These are phyloP conservation scores for Leccinum ochraceum DNA, from an alignment of 768 basidiomycete species.

Conservation along the genomic window DNA sequence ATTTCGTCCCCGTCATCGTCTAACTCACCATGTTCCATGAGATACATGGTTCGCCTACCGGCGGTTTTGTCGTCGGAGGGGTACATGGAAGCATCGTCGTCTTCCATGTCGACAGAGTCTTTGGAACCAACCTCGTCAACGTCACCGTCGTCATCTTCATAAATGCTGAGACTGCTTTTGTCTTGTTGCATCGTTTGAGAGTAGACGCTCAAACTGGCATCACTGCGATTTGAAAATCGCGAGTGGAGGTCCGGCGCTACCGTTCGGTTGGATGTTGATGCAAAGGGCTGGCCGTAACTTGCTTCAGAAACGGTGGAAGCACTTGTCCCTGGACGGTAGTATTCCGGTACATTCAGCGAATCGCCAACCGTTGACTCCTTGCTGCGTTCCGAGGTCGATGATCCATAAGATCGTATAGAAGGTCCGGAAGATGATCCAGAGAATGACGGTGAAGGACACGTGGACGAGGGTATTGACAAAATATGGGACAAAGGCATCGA, in stretches of 20 bases:
- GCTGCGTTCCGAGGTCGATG: conserved; percentile 22
- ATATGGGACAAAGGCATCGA: conserved; percentile 20
- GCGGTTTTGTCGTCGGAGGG: conserved; percentile 34
- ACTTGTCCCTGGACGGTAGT: conserved; percentile 23
- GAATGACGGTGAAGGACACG: conserved; percentile 22
- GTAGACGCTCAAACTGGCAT: conserved; percentile 21
- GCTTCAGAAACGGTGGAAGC: conserved; percentile 23
- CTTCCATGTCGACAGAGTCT: conserved; percentile 19
- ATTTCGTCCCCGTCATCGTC: conserved; percentile 27
- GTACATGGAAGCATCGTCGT: conserved; percentile 33
- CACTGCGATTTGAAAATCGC: conserved; percentile 23
- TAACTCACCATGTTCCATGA: conserved; percentile 29
- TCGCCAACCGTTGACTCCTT: conserved; percentile 11
- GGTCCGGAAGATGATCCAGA: conserved; percentile 33
- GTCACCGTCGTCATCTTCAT: conserved; percentile 27
- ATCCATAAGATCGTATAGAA: conserved; percentile 29
- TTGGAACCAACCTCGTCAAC: conserved; percentile 16
- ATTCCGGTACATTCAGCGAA: conserved; percentile 9
- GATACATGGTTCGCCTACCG: conserved; percentile 37
- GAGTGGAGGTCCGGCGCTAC: conserved; percentile 10
- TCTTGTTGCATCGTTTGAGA: conserved; percentile 19
- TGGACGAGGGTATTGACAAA: conserved; percentile 9
- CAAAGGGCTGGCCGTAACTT: conserved; percentile 21
- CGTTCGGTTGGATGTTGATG: conserved; percentile 6
- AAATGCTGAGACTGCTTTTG: conserved; percentile 18